Evolutionary conservation across 805 yeast species (phyloP), one percentile per base, ranked within the genome.

Genomic region (Saccharomycopsis sp.): DNA sequence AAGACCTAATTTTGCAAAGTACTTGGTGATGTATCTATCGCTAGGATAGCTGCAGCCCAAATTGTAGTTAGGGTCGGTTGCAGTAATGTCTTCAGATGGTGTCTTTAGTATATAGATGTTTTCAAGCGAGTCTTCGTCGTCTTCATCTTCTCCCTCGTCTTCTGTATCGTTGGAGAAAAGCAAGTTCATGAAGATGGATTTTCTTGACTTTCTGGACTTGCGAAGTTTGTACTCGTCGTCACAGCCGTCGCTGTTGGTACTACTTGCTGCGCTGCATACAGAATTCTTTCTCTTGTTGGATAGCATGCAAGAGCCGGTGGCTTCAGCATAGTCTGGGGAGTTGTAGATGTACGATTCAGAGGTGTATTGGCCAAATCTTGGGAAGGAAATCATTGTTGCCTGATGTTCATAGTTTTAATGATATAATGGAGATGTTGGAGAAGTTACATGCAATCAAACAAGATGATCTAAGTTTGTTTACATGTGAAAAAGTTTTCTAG

Each of bases 221-320:
- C 55, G 51, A 14, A 51, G 15, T 14, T 24, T 44, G 44, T 12
- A 44, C 16, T 44, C 21, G 16, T 44, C 48, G 7, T 44, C 48
- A 29, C 37, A 50, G 51, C 56, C 46, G 65, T 21, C 61, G 62
- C 37, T 60, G 62, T 15, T 59, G 60, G 9, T 52, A 62, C 29
- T 56, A 62, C 24, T 63, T 67, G 8, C 44, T 63, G 34, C 46
- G 57, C 34, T 24, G 60, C 24, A 14, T 51, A 34, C 20, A 44
- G 48, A 44, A 7, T 44, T n/a, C 16, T 44, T 44, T 7, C 48
- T 15, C 21, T 12, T 52, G 40, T 20, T 34, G 24, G 37, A 29
- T 5, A 29, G 5, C 12, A 29, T 29, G 37, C 12, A 29, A 12
- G 37, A 29, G 37, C 37, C 37, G 5, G 37, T 5, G 37, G 9